Percentiles rank a stretch among this genome's conserved stretches.
Conservation (phyloP, 306 rosid genomes). For the Begonia fuchsioides region DNA sequence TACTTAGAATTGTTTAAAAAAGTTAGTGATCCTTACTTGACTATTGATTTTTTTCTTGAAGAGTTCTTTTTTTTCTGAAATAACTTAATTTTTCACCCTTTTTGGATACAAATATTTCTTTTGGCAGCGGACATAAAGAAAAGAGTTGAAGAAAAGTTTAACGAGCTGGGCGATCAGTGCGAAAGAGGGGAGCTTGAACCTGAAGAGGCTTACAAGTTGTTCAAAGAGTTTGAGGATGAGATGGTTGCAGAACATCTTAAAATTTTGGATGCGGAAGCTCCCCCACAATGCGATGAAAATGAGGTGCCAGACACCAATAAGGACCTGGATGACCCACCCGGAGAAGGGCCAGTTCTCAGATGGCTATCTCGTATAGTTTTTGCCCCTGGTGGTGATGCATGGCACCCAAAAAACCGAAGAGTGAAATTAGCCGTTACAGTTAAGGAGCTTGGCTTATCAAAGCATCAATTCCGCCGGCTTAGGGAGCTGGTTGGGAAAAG, state of each 20-base stretch:
- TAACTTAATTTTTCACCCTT: slow-evolving; percentile 1
- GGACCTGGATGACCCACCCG: slow-evolving; percentile 64
- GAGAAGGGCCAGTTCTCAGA: slow-evolving; percentile 89
- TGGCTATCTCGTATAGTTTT: slow-evolving; percentile 81
- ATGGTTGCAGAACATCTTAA: slow-evolving; percentile 39
- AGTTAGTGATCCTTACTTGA: too few species aligned
- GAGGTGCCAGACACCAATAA: slow-evolving; percentile 42
- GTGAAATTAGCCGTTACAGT: slow-evolving; percentile 84
- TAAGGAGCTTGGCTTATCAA: slow-evolving; percentile 86
- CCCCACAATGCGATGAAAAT: slow-evolving; percentile 27
- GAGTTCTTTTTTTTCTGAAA: not conserved
- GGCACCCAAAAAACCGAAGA: slow-evolving; percentile 95
- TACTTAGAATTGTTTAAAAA: too few species aligned
- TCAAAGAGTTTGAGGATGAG: slow-evolving; percentile 73
- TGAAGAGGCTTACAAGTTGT: slow-evolving; percentile 64
- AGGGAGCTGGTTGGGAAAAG: slow-evolving; percentile 86
- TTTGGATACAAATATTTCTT: not conserved
- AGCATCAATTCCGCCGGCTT: slow-evolving; percentile 65
- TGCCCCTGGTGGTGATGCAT: slow-evolving; percentile 94
- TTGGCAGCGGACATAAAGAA: slow-evolving; percentile 50
- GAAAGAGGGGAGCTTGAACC: slow-evolving; percentile 93
- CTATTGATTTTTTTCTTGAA: too few species aligned
- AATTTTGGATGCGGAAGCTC: slow-evolving; percentile 48
- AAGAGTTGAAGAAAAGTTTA: slow-evolving; percentile 60
- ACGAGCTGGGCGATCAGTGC: slow-evolving; percentile 81